phyloP scores from a whole-genome alignment of 1,284 basidiomycete species.

The Sporisorium sorghi region DNA sequence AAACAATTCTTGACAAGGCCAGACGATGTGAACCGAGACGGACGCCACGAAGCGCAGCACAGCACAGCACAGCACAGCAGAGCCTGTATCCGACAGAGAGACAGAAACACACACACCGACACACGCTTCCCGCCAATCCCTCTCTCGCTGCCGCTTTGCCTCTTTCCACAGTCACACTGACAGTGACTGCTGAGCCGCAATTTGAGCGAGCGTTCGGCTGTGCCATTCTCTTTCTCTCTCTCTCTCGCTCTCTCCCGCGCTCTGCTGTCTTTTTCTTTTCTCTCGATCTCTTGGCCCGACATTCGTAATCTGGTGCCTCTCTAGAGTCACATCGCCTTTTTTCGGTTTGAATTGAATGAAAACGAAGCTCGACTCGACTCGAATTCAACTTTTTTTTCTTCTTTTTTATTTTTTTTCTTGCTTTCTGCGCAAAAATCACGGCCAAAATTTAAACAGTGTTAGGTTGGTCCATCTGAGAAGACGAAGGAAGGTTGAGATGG shows the following conservation, averaged over 20 bases:
- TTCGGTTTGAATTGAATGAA: neutral
- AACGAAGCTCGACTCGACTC: conserved; percentile 6
- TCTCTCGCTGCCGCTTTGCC: neutral
- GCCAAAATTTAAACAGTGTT: conserved; percentile 1
- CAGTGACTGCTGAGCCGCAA: conserved; percentile 7
- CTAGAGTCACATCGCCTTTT: conserved; percentile 7
- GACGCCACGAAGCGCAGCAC: conserved; percentile 10
- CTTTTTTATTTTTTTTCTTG: neutral
- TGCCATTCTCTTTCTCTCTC: neutral
- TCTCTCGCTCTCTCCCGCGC: neutral
- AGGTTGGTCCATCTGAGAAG: conserved; percentile 8
- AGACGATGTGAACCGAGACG: conserved; percentile 26
- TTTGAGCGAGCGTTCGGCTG: conserved; percentile 2
- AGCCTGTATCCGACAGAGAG: conserved; percentile 1
- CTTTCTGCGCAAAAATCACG: conserved; percentile 7
- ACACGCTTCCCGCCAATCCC: conserved; percentile 2
- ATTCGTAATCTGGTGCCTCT: conserved; percentile 2
- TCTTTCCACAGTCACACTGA: conserved; percentile 7
- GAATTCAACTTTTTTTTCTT: neutral
- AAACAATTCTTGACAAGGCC: conserved; percentile 11
- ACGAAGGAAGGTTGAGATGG: conserved; percentile 8
- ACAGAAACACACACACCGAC: conserved; percentile 14
- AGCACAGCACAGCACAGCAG: no score
- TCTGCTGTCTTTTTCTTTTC: neutral
- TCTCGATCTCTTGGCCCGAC: conserved; percentile 24